Evolutionary conservation across 345 rosid genomes (phyloP).

Genomic region (Eucalyptus brandiana): DNA sequence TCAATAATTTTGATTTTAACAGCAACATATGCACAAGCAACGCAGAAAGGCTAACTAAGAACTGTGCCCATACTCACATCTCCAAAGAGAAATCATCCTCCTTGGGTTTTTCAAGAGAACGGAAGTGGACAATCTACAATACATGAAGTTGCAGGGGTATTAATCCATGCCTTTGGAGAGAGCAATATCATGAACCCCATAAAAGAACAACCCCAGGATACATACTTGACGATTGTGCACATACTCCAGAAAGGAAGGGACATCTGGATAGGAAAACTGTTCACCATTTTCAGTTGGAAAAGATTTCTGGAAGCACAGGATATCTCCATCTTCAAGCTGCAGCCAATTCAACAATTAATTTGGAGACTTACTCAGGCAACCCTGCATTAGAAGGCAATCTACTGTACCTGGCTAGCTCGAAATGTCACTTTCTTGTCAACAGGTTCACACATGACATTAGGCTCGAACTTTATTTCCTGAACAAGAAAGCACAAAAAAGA

Average conservation of each 20-base stretch:
- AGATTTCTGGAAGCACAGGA: conserved; percentile 60
- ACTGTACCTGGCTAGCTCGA: conserved; percentile 41
- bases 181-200: not conserved
- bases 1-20: not conserved
- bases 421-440: conserved; percentile 43
- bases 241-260: conserved; percentile 64
- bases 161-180: not conserved
- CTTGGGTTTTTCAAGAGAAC: conserved; percentile 77
- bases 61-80: conserved; percentile 40
- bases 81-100: conserved; percentile 90
- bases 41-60: not conserved
- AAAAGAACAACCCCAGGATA: not conserved
- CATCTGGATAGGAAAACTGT: conserved; percentile 46
- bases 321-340: conserved; percentile 79
- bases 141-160: not conserved
- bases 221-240: conserved; percentile 62
- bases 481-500: not conserved
- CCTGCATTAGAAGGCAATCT: not conserved
- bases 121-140: conserved; percentile 73
- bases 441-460: conserved; percentile 53
- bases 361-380: not conserved
- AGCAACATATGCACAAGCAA: not conserved
- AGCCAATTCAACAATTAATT: not conserved
- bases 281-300: conserved; percentile 19
- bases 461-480: conserved; percentile 72